phyloP scores from a whole-genome alignment of 2,329 filamentous ascomycete species.

The Ustulina deusta region DNA sequence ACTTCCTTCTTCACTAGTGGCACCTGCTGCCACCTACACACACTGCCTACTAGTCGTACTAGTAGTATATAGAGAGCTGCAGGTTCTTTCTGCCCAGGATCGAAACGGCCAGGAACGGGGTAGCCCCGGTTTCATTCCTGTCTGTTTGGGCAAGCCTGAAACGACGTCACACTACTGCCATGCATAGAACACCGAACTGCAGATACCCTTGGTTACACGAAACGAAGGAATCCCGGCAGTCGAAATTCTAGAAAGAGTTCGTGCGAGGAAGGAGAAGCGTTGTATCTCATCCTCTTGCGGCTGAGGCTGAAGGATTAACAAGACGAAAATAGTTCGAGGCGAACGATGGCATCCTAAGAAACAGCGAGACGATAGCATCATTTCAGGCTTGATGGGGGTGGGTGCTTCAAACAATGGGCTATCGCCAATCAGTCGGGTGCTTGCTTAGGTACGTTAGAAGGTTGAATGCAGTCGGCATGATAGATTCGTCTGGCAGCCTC shows the following conservation, averaged over 20 bases:
- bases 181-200: slow-evolving; percentile 27
- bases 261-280: slow-evolving; percentile 7
- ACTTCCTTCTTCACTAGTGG: not conserved
- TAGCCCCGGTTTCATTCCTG: slow-evolving; percentile 30
- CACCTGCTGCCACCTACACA: not conserved
- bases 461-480: slow-evolving; percentile 15
- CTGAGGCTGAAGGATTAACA: slow-evolving; percentile 31
- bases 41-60: too few relatives aligned
- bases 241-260: slow-evolving; percentile 35
- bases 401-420: slow-evolving; percentile 2
- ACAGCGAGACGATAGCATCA: slow-evolving; percentile 6
- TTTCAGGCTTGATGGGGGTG: not conserved
- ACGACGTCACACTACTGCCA: slow-evolving; percentile 34
- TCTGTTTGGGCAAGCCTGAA: slow-evolving; percentile 33
- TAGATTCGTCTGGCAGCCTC: slow-evolving; percentile 25
- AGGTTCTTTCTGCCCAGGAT: slow-evolving; percentile 8
- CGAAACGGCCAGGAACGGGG: slow-evolving; percentile 14
- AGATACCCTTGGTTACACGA: slow-evolving; percentile 34
- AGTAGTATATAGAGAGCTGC: slow-evolving; percentile 7
- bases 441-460: slow-evolving; percentile 28
- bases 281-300: slow-evolving; percentile 21
- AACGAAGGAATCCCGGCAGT: slow-evolving; percentile 25
- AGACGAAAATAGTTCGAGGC: slow-evolving; percentile 31
- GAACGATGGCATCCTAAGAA: slow-evolving; percentile 10
- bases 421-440: slow-evolving; percentile 4